Base-by-base conservation (phyloP, 495 filamentous ascomycete genomes). In the Xylaria longipes region DNA sequence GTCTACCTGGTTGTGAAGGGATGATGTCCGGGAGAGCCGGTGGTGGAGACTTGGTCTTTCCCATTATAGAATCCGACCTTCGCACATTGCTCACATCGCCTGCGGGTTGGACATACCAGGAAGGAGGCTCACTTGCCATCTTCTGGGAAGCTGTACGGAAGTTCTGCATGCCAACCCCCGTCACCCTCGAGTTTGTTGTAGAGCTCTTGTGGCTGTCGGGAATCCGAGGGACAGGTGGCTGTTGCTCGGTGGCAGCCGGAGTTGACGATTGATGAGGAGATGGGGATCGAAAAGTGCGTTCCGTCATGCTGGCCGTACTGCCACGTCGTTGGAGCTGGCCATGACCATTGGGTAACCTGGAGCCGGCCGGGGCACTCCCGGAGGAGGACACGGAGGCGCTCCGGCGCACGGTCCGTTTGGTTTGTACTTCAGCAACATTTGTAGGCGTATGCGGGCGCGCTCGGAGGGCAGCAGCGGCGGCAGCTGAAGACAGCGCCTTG, bases 271-370 rank as follows among this genome's bases (percentile, higher is more conserved):
- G 82, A 83, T 72, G 93, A 84, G 71, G 94, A 88, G 68, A 90
- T 80, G 73, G 91, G 84, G 70, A 82, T 70, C 94, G 88, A 80
- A 97, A 97, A 1, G 93, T 93, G 48, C 94, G 87, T 72, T 94
- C 91, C 50, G 87, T 90, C 94, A 97, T 97, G 37, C 93, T 97
- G 17, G 90, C 88, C 56, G 85, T 88, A 79, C 94, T 97, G 35
- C 82, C 87, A 35, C 85, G 84, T 57, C 94, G 85, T 67, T 88
- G 86, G 45, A 95, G 83, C 12, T 72, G 72, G 54, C 58, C 80
- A 81, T 65, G 79, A 75, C 65, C 79, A 81, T 78, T 80, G 79
- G 54, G 82, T 81, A 61, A 74, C 7, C 45, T 73, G 35, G 83
- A 80, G 67, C 82, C 82, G 22, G 76, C 73, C 14, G 80, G 72